phyloP scores from a whole-genome alignment of 305 asterid species.

The Caryopteris hybrid region DNA sequence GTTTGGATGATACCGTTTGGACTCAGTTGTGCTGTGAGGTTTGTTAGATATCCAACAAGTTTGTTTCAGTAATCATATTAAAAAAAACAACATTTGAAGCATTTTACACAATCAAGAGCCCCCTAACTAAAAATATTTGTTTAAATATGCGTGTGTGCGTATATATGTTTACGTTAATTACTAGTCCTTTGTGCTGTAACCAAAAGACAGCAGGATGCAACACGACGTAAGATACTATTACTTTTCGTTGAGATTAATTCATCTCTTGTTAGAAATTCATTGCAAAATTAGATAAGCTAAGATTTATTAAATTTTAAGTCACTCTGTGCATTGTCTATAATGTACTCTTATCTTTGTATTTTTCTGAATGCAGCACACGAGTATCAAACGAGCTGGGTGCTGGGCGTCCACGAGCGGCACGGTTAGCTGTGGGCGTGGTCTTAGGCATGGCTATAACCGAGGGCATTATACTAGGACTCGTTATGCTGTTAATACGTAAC shows the following conservation, averaged over 20 bases:
- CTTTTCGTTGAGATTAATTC: too few relatives aligned
- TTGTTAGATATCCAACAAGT: conserved; percentile 3
- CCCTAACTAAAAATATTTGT: too few relatives aligned
- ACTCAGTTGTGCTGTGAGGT: conserved; percentile 81
- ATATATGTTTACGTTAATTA: too few relatives aligned
- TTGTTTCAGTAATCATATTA: not conserved
- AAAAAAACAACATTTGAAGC: not conserved
- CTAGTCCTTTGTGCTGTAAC: too few relatives aligned
- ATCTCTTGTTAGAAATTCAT: not conserved
- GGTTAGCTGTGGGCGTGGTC: conserved; percentile 53
- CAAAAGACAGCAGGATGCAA: too few relatives aligned
- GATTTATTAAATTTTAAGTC: not conserved
- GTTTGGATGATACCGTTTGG: conserved; percentile 92
- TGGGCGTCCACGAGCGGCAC: conserved; percentile 56
- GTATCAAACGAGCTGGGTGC: conserved; percentile 84
- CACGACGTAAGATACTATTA: too few relatives aligned
- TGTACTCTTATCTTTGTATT: not conserved
- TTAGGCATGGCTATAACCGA: conserved; percentile 40
- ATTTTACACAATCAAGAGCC: too few relatives aligned
- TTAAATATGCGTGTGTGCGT: not conserved
- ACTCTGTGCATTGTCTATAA: not conserved
- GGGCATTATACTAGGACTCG: conserved; percentile 41
- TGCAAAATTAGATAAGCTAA: not conserved
- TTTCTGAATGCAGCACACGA: conserved; percentile 49
- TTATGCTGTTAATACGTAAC: conserved; percentile 44